phyloP scores from a whole-genome alignment of 192 early-diverging fungal genomes.

The Coemansia sp. region DNA sequence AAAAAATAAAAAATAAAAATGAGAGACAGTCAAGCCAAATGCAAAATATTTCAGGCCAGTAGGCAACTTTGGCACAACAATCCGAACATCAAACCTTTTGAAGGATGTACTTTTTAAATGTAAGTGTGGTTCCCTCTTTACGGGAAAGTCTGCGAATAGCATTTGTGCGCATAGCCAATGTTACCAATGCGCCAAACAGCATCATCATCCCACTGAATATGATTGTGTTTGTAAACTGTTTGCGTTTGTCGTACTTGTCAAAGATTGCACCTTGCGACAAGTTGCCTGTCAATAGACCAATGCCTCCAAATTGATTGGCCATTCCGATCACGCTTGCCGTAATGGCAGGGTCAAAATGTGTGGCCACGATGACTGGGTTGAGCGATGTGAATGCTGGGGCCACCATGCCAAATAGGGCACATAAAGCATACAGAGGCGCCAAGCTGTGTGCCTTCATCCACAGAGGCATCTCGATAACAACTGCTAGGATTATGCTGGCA shows the following conservation, averaged over 20 bases:
- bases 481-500: slow-evolving; percentile 15
- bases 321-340: slow-evolving; percentile 48
- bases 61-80: neutral
- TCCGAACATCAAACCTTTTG: slow-evolving; percentile 13
- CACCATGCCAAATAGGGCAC: slow-evolving; percentile 36
- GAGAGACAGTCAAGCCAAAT: neutral
- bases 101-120: slow-evolving; percentile 8
- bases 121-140: neutral
- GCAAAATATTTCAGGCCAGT: no score
- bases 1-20: no score
- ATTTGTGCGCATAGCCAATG: slow-evolving; percentile 19
- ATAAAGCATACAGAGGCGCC: slow-evolving; percentile 25
- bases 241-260: slow-evolving; percentile 45
- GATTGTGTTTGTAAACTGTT: slow-evolving; percentile 42
- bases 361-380: slow-evolving; percentile 43
- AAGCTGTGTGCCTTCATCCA: slow-evolving; percentile 31
- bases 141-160: slow-evolving; percentile 5
- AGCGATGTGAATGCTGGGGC: slow-evolving; percentile 49
- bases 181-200: slow-evolving; percentile 27
- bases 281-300: slow-evolving; percentile 41
- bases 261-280: slow-evolving; percentile 43
- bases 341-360: slow-evolving; percentile 25
- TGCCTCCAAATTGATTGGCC: slow-evolving; percentile 40
- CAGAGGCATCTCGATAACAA: slow-evolving; percentile 24
- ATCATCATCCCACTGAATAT: slow-evolving; percentile 48